Conservation (phyloP, 2,329 filamentous ascomycete genomes). For the Alternaria sp. region DNA sequence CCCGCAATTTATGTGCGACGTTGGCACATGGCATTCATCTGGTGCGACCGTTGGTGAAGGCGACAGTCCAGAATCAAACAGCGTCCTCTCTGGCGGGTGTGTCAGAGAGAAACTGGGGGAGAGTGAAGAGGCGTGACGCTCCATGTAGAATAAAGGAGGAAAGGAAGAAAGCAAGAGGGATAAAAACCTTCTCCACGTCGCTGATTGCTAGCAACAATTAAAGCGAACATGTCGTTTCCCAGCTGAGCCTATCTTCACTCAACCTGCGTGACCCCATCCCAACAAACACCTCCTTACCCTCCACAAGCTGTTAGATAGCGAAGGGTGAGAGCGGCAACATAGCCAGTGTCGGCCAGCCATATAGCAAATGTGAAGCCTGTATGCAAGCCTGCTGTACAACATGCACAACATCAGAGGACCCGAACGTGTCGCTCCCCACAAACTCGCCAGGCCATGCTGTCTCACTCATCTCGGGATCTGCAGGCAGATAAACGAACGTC, state of each 20-base stretch:
- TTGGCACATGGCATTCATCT: conserved; percentile 22
- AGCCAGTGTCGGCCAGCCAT: background rate
- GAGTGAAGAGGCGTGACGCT: background rate
- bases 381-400: background rate
- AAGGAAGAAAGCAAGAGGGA: background rate
- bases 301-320: conserved; percentile 24
- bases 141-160: background rate
- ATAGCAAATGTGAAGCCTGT: conserved; percentile 14
- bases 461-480: conserved; percentile 40
- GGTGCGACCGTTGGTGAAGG: conserved; percentile 7
- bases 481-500: conserved; percentile 38
- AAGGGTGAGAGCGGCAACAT: conserved; percentile 5
- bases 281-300: background rate
- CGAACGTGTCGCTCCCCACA: conserved; percentile 30
- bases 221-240: background rate
- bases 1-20: conserved; percentile 9
- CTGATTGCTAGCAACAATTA: background rate
- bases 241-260: background rate
- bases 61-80: no score
- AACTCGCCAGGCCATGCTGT: conserved; percentile 33
- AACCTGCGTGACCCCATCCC: background rate
- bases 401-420: conserved; percentile 14
- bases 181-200: no score
- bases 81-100: no score
- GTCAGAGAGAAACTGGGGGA: no score